Evolutionary conservation across 768 basidiomycete genomes (phyloP), one percentile per base, ranked within the genome.

Genomic region (Pluteus cervinus): DNA sequence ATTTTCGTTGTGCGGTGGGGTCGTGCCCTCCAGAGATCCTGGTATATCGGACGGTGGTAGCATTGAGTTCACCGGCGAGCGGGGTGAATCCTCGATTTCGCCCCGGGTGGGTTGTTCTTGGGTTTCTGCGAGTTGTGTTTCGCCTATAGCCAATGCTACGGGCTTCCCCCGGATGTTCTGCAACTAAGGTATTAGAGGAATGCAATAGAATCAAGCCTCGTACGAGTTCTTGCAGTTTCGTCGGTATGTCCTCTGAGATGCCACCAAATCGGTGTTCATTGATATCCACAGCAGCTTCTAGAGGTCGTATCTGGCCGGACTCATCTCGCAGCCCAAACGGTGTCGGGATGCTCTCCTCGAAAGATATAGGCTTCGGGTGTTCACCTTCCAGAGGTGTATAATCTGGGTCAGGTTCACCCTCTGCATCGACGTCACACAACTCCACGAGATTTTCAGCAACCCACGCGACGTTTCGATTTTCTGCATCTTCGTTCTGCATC

Each of bases 401-500:
- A 24, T 73, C 73, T 0, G 66, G 63, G 46, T 79, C 76, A 17
- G 72, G 72, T 35, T 83, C 80, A 7, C 76, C 76, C 8, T 75
- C 69, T 5, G 75, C 79, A 51, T 85, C 81, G 10, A 52, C 47
- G 37, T 78, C 79, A 14, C 57, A 48, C 3, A 60, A 55, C 15
- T 64, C 66, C 25, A 79, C 75, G 9, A 69, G 71, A 41, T 63
- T 61, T 42, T 75, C 75, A 5, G 58, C 69, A 15, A 74, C 68
- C 85, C 86, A 90, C 7, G 79, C 73, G 17, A 87, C 57, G 32
- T 69, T 76, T 41, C 87, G 71, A 8, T 62, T 55, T 21, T 65
- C 51, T 2, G 86, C 84, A 41, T 88, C 86, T 44, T 66, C 61
- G 37, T 58, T 60, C 51, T 86, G 85, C 21, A 69, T 63, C 41